Evolutionary conservation across 2,329 filamentous ascomycete species (phyloP).

Genomic region (Emergomyces pasteurianus): DNA sequence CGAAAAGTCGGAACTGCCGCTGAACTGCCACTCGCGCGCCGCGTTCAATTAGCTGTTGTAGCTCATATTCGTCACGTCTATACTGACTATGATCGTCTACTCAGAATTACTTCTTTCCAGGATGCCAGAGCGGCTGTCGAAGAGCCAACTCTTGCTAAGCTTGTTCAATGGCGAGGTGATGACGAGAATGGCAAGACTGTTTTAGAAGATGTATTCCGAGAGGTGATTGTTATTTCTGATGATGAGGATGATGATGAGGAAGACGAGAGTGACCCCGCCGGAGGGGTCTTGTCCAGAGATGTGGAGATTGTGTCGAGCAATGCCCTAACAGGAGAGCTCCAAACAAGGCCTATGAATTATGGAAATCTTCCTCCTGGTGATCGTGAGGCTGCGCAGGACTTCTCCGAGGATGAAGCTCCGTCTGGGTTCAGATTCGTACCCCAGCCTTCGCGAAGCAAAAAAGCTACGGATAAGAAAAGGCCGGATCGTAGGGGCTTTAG

Average conservation of each 20-base stretch:
- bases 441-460: constrained; percentile 14
- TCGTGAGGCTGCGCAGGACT: constrained; percentile 16
- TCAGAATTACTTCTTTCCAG: constrained; percentile 41
- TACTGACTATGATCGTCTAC: constrained; percentile 49
- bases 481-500: constrained; percentile 34
- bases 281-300: constrained; percentile 10
- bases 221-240: constrained; percentile 53
- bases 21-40: constrained; percentile 42
- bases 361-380: constrained; percentile 9
- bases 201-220: constrained; percentile 50
- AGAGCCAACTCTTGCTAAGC: constrained; percentile 41
- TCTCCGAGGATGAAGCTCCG: constrained; percentile 25
- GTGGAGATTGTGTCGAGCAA: constrained; percentile 34
- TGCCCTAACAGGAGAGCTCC: constrained; percentile 23
- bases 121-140: constrained; percentile 46
- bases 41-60: constrained; percentile 49
- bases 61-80: constrained; percentile 52
- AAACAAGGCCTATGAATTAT: constrained; percentile 20
- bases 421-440: constrained; percentile 27
- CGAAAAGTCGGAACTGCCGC: constrained; percentile 46
- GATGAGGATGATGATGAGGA: constrained; percentile 43
- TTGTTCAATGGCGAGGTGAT: constrained; percentile 53
- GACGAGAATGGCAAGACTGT: constrained; percentile 41
- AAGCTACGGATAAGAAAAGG: constrained; percentile 17
- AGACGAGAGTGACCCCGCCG: constrained; percentile 26